Base-by-base conservation (phyloP, 441 rosid species). In the Euphorbia celastroides region DNA sequence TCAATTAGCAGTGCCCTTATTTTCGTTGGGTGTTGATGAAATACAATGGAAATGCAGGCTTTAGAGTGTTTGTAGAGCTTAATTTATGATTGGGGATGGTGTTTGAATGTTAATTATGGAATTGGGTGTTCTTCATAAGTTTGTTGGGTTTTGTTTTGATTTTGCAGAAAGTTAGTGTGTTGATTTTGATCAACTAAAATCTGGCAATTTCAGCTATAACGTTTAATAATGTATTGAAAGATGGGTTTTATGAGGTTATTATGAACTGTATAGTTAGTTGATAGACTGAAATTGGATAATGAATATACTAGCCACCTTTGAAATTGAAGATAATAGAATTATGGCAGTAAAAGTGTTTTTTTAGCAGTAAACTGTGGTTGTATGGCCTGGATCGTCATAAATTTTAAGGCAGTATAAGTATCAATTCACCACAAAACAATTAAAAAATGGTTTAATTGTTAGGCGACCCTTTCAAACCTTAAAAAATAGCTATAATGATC, bases 261-360 rank as follows among this genome's bases (percentile, higher is more conserved):
- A 13, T 58, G 25, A 30, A 36, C 6, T 50, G 42, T 30, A 56
- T 48, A 60, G 30, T 30, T 63, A 55, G 22, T 48, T 61, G 48
- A 52, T 67, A 41, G 36, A 32, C 23, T 69, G 65, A 48, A 27
- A 20, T 44, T 72, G 38, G 63, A 59, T 52, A 32, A 42, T 52
- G 69, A 63, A 19, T 60, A 48, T 17, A 5, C 48, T 68, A 38
- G 44, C 44, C 20, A 13, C 36, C 17, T 0, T 59, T 50, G 51
- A 20, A 60, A 6, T 27, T 17, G 20, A 26, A 60, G n/a, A 19
- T n/a, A 23, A 12, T 26, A 10, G 0, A 31, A 7, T 38, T 60
- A 9, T 36, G 46, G n/a, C n/a, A n/a, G n/a, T n/a, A n/a, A n/a
- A n/a, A n/a, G n/a, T n/a, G n/a, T n/a, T n/a, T n/a, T n/a, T n/a